phyloP scores from a whole-genome alignment of 2,329 filamentous ascomycete genomes.

The Apiospora arundinis region DNA sequence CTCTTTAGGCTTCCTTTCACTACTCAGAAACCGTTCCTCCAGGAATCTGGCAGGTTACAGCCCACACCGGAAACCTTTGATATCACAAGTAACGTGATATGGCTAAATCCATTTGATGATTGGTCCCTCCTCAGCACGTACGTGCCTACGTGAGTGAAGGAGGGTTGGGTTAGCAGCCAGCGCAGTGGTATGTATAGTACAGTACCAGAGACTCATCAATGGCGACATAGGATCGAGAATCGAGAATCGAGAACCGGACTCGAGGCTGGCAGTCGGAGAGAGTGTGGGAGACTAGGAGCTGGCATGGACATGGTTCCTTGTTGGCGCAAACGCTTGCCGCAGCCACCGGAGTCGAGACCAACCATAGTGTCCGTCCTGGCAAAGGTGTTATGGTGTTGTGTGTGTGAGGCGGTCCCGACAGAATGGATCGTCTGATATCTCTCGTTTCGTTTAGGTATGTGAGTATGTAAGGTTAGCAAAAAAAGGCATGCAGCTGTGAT shows the following conservation, averaged over 20 bases:
- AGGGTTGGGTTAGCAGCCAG: background rate
- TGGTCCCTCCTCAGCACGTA: too few species aligned
- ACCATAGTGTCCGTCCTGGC: background rate
- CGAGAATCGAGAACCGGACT: background rate
- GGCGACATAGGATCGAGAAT: background rate
- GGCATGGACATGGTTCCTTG: background rate
- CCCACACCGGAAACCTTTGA: background rate
- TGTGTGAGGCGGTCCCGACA: conserved; percentile 1
- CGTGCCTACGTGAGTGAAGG: background rate
- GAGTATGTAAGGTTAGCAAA: conserved; percentile 2
- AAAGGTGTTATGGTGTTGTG: too few species aligned
- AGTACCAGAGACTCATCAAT: background rate
- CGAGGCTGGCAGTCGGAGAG: background rate
- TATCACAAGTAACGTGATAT: background rate
- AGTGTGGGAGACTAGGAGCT: background rate
- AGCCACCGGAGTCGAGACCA: background rate
- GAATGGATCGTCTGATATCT: conserved; percentile 15
- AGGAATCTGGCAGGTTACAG: background rate
- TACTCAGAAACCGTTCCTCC: background rate
- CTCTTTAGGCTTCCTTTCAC: too few species aligned
- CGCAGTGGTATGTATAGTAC: background rate
- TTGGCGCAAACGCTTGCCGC: background rate
- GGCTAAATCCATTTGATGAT: background rate
- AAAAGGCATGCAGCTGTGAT: background rate
- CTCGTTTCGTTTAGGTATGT: conserved; percentile 1